Evolutionary conservation across 139 green algal genomes (phyloP), one percentile per base, ranked within the genome.

Genomic region (Deuterostichococcus epilithicus): DNA sequence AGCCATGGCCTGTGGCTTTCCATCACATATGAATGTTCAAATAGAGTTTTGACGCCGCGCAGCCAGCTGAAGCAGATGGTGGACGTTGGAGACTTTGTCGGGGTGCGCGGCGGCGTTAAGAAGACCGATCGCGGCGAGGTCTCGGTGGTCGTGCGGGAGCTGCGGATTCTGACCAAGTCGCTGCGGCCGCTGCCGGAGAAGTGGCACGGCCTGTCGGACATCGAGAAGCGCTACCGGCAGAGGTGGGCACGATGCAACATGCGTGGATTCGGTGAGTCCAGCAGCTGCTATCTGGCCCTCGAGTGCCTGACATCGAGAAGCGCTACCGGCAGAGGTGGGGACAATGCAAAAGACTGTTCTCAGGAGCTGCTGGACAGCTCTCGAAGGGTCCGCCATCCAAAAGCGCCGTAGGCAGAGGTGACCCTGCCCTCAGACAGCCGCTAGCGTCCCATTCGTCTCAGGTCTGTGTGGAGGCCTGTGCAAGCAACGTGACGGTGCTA

Each of bases 111-210:
- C 0, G 84, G 85, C 70, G 70, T 99, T 15, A 96, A 92, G 80
- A 83, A 94, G 25, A 99, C 96, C 6, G 95, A 99, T 15, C 97
- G 97, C 81, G 96, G 96, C 0, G 94, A 98, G 86, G 83, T 97
- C 35, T 93, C 85, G 2, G 88, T 97, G 66, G 78, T 90, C 68
- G 90, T 52, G 33, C 4, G 15, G 47, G 20, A 33, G 30, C 22
- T 81, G 75, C 81, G 92, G 79, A 88, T 99, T 33, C 85, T 99
- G 23, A 98, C 95, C 74, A 99, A 99, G 89, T 91, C 91, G 5
- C 79, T 99, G 60, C 86, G 90, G 52, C 95, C 96, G 1, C 87
- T 99, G 73, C 96, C 96, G 0, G 96, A 99, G 88, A 99, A 99
- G 86, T 99, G 88, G 85, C 94, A 98, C 74, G 96, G 96, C 5